A percentile compares a stretch with the other conserved stretches of the same genome.
phyloP scores from a whole-genome alignment of 148 eudicot genomes.

The Rhododendron mucronatum region DNA sequence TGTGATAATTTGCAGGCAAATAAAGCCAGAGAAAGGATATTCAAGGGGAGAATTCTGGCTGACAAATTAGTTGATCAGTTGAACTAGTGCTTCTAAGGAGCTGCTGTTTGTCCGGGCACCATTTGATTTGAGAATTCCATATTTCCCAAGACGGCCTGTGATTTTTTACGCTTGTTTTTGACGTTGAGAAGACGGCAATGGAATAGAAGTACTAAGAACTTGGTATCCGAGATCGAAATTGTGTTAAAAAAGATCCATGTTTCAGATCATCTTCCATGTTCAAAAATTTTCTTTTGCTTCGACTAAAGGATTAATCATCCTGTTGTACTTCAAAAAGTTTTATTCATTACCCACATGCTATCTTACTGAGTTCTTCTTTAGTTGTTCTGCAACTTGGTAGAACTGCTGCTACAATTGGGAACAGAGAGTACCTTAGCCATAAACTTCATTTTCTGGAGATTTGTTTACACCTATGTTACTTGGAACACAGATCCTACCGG shows the following conservation, averaged over 20 bases:
- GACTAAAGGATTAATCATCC: background rate
- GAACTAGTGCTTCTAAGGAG: background rate
- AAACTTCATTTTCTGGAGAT: too few species aligned
- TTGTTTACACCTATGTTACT: too few species aligned
- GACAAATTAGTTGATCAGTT: background rate
- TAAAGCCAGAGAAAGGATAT: conserved; percentile 3
- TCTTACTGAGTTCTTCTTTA: too few species aligned
- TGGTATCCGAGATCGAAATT: too few species aligned
- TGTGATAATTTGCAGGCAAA: conserved; percentile 16
- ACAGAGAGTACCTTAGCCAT: too few species aligned
- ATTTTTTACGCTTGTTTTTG: background rate
- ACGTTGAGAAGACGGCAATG: background rate
- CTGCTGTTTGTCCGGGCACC: background rate
- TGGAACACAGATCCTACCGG: too few species aligned
- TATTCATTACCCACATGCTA: too few species aligned
- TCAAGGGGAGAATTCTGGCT: background rate
- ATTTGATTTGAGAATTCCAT: background rate
- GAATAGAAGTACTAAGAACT: background rate
- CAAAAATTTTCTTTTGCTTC: background rate
- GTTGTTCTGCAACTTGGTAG: too few species aligned
- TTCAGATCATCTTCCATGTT: background rate
- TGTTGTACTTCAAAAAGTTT: too few species aligned
- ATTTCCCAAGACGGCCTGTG: background rate
- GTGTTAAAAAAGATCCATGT: too few species aligned
- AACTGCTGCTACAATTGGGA: too few species aligned